Base-by-base conservation (phyloP, 164 flowering plant species). In the Paratinospora sagittata region DNA sequence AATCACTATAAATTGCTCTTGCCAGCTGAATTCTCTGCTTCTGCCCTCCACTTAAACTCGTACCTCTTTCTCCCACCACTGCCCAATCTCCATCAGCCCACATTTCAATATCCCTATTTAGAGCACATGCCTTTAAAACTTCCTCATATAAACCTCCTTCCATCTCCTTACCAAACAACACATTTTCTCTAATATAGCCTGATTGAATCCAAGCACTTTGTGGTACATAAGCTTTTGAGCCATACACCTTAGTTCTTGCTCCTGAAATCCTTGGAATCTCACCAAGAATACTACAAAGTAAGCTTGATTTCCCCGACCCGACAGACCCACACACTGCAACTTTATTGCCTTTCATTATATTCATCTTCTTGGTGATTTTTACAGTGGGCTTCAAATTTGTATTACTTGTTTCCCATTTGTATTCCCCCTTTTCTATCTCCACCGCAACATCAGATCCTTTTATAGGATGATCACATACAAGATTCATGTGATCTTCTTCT, bases 151-250 rank as follows among this genome's bases (percentile, higher is more conserved):
- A 73, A 19, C 24, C 67, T 41, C 41, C 72, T 10, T 87, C 73
- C 87, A 88, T 84, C 58, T 84, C 82, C 84, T 81, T 85, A 19
- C 95, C 97, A 78, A 92, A 93, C 81, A 93, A 61, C 7, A 93
- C 80, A 74, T 93, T 93, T 12, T 93, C 97, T 78, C 88, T 78
- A 1, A 93, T 73, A 0, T 89, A 86, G 4, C 98, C 96, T 0
- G 91, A 86, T 72, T 92, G 97, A 63, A 92, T 88, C 97, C 97
- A 92, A 65, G 96, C 85, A 63, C 86, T 87, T 71, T 92, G 96
- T 19, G 90, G 90, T 10, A 89, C 98, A 78, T 87, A 90, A 36
- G 95, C 93, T 75, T 82, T 90, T 16, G 87, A 77, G 36, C 98
- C 96, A 74, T 72, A 67, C 9, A 90, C 88, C 80, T 83, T 84